Conservation (phyloP, 306 rosid genomes). For the Rosa chinensis region DNA sequence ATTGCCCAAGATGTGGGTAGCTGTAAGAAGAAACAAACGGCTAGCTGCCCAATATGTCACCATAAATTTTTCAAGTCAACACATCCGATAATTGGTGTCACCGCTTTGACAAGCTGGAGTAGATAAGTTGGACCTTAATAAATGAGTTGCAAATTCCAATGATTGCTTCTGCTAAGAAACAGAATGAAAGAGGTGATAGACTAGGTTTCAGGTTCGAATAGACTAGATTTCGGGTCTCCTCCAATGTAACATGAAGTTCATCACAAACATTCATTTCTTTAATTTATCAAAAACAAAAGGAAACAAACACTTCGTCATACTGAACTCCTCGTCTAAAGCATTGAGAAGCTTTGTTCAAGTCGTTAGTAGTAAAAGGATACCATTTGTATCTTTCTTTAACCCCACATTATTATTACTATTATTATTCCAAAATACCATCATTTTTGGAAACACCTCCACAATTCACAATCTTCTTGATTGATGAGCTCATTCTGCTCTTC, state of each 20-base stretch:
- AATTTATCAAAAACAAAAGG: no score
- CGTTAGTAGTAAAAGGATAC: no score
- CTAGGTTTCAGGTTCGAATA: not conserved
- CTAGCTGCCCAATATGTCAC: not conserved
- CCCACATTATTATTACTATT: no score
- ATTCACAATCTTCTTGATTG: not conserved
- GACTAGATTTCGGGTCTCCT: not conserved
- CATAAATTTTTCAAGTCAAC: not conserved
- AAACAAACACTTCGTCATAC: no score
- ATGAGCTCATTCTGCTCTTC: not conserved
- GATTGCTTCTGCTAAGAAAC: not conserved
- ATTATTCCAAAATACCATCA: no score
- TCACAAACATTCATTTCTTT: not conserved
- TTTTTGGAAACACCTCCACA: no score
- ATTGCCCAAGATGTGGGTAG: not conserved
- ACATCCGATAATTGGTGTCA: not conserved
- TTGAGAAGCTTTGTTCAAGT: no score
- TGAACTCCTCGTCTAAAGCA: no score
- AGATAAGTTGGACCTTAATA: not conserved
- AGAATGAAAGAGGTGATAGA: not conserved
- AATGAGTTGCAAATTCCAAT: not conserved
- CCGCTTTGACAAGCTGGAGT: not conserved
- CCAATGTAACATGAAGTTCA: not conserved
- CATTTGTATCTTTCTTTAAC: no score
- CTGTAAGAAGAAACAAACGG: not conserved